Percentiles rank a stretch among this genome's conserved stretches.
phyloP scores from a whole-genome alignment of 2,329 filamentous ascomycete species.

The Dichotomopilus funicola region DNA sequence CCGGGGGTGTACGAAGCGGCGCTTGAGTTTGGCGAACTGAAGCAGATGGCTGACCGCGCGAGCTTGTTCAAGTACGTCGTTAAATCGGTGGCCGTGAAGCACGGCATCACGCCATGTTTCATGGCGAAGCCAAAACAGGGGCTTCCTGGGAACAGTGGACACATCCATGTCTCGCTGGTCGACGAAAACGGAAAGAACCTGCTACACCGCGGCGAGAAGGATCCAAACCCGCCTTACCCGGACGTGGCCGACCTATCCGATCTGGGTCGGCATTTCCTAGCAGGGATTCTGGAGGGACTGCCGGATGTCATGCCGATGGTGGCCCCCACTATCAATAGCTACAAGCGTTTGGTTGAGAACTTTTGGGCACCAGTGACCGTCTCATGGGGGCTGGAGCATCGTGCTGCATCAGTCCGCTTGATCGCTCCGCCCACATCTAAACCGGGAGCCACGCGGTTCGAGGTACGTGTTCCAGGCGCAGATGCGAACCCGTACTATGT shows the following conservation, averaged over 20 bases:
- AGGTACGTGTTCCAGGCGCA: slow-evolving; percentile 88
- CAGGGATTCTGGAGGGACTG: slow-evolving; percentile 79
- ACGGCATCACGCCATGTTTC: slow-evolving; percentile 92
- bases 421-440: slow-evolving; percentile 85
- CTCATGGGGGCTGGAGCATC: slow-evolving; percentile 93
- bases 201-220: slow-evolving; percentile 65
- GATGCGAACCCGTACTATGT: slow-evolving; percentile 88
- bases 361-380: slow-evolving; percentile 99
- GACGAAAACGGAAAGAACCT: slow-evolving; percentile 78
- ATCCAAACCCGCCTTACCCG: slow-evolving; percentile 63
- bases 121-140: slow-evolving; percentile 96
- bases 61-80: slow-evolving; percentile 92
- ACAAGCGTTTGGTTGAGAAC: slow-evolving; percentile 96
- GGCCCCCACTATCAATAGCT: slow-evolving; percentile 93
- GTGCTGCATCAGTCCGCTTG: slow-evolving; percentile 81
- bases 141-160: slow-evolving; percentile 88
- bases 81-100: slow-evolving; percentile 78
- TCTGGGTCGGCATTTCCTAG: slow-evolving; percentile 85
- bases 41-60: slow-evolving; percentile 85
- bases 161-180: slow-evolving; percentile 89
- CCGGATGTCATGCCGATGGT: slow-evolving; percentile 94
- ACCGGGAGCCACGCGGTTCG: slow-evolving; percentile 80
- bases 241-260: slow-evolving; percentile 81
- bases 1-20: slow-evolving; percentile 95
- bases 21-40: slow-evolving; percentile 81